A percentile compares a stretch with the other conserved stretches of the same genome.
phyloP scores from a whole-genome alignment of 2,329 filamentous ascomycete genomes.

The Pyrenophora tritici-repentis region DNA sequence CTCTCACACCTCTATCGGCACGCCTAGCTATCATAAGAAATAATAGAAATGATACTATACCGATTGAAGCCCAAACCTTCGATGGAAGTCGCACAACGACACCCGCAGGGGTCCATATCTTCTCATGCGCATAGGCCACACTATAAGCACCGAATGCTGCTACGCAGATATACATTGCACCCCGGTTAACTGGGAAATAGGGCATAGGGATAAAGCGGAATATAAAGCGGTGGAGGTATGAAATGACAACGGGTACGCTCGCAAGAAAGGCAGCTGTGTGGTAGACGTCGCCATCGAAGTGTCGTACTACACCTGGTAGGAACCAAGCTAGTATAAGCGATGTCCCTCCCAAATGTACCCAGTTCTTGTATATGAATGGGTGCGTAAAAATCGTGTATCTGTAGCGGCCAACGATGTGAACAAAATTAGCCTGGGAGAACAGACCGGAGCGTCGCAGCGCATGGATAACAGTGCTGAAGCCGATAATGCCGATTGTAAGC shows the following conservation, averaged over 20 bases:
- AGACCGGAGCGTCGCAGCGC: conserved; percentile 11
- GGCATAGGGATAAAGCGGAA: neutral
- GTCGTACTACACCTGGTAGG: conserved; percentile 17
- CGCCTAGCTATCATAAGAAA: neutral
- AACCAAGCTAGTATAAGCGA: conserved; percentile 14
- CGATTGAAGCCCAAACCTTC: conserved; percentile 13
- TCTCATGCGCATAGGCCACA: conserved; percentile 18
- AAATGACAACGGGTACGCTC: conserved; percentile 15
- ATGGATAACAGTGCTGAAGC: conserved; percentile 5
- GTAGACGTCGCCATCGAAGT: conserved; percentile 18
- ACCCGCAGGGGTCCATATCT: conserved; percentile 14
- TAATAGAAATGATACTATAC: neutral
- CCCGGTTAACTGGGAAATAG: conserved; percentile 8
- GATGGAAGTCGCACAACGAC: conserved; percentile 9
- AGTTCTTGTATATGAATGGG: conserved; percentile 9
- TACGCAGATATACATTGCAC: conserved; percentile 8
- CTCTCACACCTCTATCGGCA: too few species aligned
- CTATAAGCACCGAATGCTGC: conserved; percentile 16
- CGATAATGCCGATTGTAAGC: too few species aligned
- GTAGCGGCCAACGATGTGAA: conserved; percentile 14
- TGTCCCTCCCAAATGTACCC: conserved; percentile 9
- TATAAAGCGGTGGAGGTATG: conserved; percentile 13
- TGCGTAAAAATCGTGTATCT: conserved; percentile 20
- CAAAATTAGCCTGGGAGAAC: conserved; percentile 13
- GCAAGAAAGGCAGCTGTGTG: conserved; percentile 14